Percentiles rank a stretch among this genome's conserved stretches.
Conservation (phyloP, 2,329 filamentous ascomycete species). For the Ilyonectria mors-panacis region DNA sequence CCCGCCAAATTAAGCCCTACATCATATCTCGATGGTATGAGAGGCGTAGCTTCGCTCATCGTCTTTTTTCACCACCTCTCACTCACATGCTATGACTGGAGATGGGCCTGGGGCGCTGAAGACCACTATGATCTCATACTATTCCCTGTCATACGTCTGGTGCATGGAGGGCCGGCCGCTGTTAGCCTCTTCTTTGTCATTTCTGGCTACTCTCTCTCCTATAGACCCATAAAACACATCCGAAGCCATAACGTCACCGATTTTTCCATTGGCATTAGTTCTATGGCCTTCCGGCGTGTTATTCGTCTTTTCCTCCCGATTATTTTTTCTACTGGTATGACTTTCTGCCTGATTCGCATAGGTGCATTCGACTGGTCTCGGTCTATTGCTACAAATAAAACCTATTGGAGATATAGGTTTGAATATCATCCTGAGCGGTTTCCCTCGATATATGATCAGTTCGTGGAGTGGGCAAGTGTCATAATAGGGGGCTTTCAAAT, state of each 20-base stretch:
- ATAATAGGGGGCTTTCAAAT: no score
- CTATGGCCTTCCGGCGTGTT: constrained; percentile 66
- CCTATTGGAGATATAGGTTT: constrained; percentile 60
- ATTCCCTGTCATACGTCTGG: constrained; percentile 67
- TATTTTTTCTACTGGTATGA: constrained; percentile 64
- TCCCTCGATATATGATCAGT: constrained; percentile 56
- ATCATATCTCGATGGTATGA: constrained; percentile 71
- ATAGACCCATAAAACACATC: constrained; percentile 64
- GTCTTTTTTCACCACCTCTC: constrained; percentile 68
- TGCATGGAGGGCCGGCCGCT: constrained; percentile 69
- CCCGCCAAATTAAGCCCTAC: constrained; percentile 64
- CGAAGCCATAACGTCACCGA: constrained; percentile 55
- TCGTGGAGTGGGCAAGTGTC: constrained; percentile 58
- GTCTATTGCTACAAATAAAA: constrained; percentile 59
- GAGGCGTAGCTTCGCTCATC: constrained; percentile 69
- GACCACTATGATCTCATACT: constrained; percentile 63
- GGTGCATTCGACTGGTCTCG: constrained; percentile 65
- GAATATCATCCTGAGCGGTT: constrained; percentile 62
- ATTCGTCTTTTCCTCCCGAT: constrained; percentile 68
- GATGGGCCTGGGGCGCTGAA: constrained; percentile 64
- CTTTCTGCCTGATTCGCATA: constrained; percentile 60
- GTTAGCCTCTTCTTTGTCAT: constrained; percentile 75
- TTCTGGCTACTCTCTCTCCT: constrained; percentile 72
- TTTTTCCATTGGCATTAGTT: constrained; percentile 62
- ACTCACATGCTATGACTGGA: constrained; percentile 66